Evolutionary conservation across 2,329 filamentous ascomycete genomes (phyloP), one percentile per base, ranked within the genome.

Genomic region (Arachnomyces sp.): DNA sequence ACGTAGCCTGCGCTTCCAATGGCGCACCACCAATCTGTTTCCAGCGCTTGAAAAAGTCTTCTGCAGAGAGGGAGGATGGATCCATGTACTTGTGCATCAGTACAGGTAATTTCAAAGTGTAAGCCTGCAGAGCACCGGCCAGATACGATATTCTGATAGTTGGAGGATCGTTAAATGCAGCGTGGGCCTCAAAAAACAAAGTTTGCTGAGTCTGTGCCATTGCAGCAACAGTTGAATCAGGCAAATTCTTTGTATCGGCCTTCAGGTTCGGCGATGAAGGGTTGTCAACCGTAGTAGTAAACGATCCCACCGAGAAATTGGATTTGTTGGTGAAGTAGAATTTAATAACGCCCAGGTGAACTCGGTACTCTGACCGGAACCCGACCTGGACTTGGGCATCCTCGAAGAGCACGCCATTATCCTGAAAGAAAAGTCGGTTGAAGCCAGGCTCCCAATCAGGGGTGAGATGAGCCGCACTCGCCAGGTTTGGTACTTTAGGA

Each of bases 31-130:
- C 92, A 53, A 98, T 96, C 66, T 98, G 92, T 72, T 95, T 93
- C 92, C 92, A 98, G 38, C 93, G 76, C 72, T 93, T 95, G 77
- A 98, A 98, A 66, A 96, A 98, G 59, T 98, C 92, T 38, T 98
- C 92, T 0, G 83, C 80, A 5, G 78, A 78, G 30, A 98, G 71
- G 42, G 92, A 83, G 0, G 92, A 89, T 0, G 86, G 79, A 47
- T 95, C 89, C 88, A 96, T 95, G 58, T 95, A 98, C 61, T 95
- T 95, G 65, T 96, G 90, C 39, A 90, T 77, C 1, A 86, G 72
- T 3, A 98, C 77, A 0, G 92, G 92, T 3, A 98, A 73, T 61
- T 93, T 90, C 31, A 98, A 70, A 0, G 92, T 98, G 30, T 96
- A 71, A 1, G 87, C 90, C 63, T 98, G 92, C 42, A 98, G 69